Base-by-base conservation (phyloP, 495 filamentous ascomycete genomes). In the Sabuloglossum arenarium region DNA sequence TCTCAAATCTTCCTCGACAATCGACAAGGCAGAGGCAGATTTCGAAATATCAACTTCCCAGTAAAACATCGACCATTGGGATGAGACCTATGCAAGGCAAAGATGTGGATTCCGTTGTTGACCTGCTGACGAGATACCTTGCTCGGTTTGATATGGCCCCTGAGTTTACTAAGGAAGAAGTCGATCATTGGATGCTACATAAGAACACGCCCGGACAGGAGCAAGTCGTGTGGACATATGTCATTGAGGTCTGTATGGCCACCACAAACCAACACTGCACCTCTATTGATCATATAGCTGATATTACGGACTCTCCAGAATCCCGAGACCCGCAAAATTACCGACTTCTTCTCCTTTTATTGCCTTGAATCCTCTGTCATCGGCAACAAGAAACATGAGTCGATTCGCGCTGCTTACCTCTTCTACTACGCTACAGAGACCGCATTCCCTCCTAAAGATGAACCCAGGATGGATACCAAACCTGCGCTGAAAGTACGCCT, bases 311-410 rank as follows among this genome's bases (percentile, higher is more conserved):
- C n/a, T n/a, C n/a, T 52, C 32, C 9, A 64, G 63, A 75, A 84
- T 54, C 70, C 81, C 9, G 61, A 75, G 24, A 80, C 73, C 25
- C 77, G 84, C 53, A 90, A 88, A 64, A 86, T 98, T 63, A 94
- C 85, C 29, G 91, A 98, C 68, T 96, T 93, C 68, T 81, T 96
- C 70, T 94, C 88, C 14, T 98, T 96, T 70, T 97, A 96, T 70
- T 78, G 75, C 63, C 80, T 98, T n/a, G 86, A 93, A 62, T 94
- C 86, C 2, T 87, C 86, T 1, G 86, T 95, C 50, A 89, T 97
- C 56, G 73, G 79, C 39, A 78, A 85, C 63, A 70, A 75, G 23
- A 89, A 90, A 66, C 79, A 94, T 67, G 73, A 80, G 3, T 69
- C 74, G 46, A 77, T 98, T 60, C 79, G 79, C 34, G 93, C 88